Evolutionary conservation across 2,329 filamentous ascomycete genomes (phyloP).

Genomic region (Cladobotryum protrusum): DNA sequence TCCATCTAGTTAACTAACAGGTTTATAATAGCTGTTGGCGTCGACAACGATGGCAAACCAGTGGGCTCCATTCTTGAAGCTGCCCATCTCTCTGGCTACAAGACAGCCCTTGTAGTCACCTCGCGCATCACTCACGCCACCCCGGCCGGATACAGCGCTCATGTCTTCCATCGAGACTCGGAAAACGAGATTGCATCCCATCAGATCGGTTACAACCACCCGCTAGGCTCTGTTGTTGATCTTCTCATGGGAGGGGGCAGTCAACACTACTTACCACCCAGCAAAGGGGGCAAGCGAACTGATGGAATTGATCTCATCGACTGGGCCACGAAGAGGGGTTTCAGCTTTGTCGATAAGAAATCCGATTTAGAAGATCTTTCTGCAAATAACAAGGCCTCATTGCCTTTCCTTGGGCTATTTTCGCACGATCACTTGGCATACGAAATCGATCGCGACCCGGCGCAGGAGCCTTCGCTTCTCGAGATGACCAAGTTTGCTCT

Average conservation of each 20-base stretch:
- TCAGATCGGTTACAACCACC: conserved; percentile 19
- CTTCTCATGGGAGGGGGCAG: conserved; percentile 20
- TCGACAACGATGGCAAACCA: conserved; percentile 17
- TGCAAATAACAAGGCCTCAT: conserved; percentile 11
- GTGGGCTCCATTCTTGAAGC: conserved; percentile 20
- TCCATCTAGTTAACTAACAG: not conserved
- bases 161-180: conserved; percentile 19
- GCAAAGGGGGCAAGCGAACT: conserved; percentile 14
- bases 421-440: conserved; percentile 16
- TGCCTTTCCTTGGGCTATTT: conserved; percentile 19
- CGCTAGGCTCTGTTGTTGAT: conserved; percentile 17
- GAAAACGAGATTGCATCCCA: conserved; percentile 21
- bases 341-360: conserved; percentile 15
- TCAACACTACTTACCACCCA: conserved; percentile 16
- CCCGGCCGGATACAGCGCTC: conserved; percentile 17
- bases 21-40: conserved; percentile 13
- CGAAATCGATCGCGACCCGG: conserved; percentile 18
- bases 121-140: conserved; percentile 21
- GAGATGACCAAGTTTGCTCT: conserved; percentile 16
- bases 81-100: conserved; percentile 18
- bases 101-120: conserved; percentile 19
- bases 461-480: conserved; percentile 17
- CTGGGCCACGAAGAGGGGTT: conserved; percentile 18
- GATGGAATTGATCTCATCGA: conserved; percentile 18
- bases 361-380: conserved; percentile 11